Evolutionary conservation across 257 asterid species (phyloP).

Genomic region (Salvia miltiorrhiza): DNA sequence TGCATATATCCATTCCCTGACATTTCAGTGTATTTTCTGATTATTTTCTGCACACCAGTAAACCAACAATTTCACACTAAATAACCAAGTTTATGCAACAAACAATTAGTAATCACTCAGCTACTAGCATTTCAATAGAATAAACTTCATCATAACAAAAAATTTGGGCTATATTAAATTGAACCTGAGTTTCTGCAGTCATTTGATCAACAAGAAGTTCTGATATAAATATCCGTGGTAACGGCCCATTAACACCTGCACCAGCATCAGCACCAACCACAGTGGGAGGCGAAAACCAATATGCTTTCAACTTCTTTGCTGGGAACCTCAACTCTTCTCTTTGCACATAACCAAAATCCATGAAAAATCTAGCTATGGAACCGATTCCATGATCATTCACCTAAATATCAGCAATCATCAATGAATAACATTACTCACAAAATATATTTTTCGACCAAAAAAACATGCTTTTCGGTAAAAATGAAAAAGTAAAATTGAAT

Average conservation of each 20-base stretch:
- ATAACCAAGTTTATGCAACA: too few relatives aligned
- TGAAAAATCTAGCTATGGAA: constrained; percentile 70
- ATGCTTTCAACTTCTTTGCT: constrained; percentile 89
- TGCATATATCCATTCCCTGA: constrained; percentile 63
- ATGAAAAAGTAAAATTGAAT: neutral
- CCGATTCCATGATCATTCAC: constrained; percentile 84
- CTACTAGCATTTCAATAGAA: neutral
- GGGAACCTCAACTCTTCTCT: constrained; percentile 90
- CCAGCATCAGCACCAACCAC: constrained; percentile 33
- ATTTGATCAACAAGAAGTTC: constrained; percentile 92
- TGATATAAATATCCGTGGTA: constrained; percentile 92
- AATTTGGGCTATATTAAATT: neutral
- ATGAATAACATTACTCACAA: neutral
- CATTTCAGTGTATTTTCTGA: constrained; percentile 54
- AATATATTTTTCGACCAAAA: neutral
- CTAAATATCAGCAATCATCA: constrained; percentile 28
- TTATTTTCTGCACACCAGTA: constrained; percentile 55
- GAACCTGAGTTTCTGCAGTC: constrained; percentile 81
- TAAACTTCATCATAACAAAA: neutral
- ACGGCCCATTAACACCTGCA: constrained; percentile 65
- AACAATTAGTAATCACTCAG: too few relatives aligned
- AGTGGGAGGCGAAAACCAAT: constrained; percentile 83
- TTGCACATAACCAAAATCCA: constrained; percentile 78
- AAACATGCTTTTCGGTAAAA: neutral
- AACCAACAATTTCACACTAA: constrained; percentile 1